These are phyloP conservation scores for slime mould (Dictyostelium discoideum) DNA, from an alignment of 78 protist genomes.

Conservation along the genomic window DNA sequence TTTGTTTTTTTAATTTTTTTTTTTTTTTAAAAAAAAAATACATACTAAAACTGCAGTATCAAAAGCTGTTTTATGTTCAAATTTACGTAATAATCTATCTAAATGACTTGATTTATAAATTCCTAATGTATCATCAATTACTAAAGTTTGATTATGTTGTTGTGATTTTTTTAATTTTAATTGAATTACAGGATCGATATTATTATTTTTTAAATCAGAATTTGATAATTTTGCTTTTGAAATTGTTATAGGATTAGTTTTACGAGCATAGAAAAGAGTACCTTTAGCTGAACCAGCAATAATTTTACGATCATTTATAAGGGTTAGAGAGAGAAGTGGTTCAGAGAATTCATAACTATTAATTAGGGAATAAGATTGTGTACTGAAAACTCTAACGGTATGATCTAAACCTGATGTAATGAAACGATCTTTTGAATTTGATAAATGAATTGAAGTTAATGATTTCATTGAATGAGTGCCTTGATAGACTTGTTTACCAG, in stretches of 20 bases:
- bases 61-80: constrained; percentile 71
- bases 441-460: constrained; percentile 38
- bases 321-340: constrained; percentile 22
- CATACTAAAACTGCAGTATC: constrained; percentile 26
- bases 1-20: not conserved
- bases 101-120: constrained; percentile 28
- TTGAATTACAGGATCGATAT: not conserved
- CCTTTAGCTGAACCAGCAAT: constrained; percentile 56
- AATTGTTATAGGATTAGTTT: not conserved
- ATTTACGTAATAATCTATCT: constrained; percentile 43
- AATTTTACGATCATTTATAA: not conserved
- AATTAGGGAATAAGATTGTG: constrained; percentile 9
- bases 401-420: constrained; percentile 46
- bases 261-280: not conserved
- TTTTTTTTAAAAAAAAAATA: not conserved
- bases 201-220: not conserved
- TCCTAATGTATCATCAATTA: not conserved
- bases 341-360: constrained; percentile 29
- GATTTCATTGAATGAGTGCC: constrained; percentile 10
- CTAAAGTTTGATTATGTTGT: not conserved
- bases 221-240: not conserved
- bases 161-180: not conserved
- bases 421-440: constrained; percentile 22
- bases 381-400: constrained; percentile 23
- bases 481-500: not conserved